phyloP scores from a whole-genome alignment of 805 yeast genomes.

The Grigorovia yakushimaensis region DNA sequence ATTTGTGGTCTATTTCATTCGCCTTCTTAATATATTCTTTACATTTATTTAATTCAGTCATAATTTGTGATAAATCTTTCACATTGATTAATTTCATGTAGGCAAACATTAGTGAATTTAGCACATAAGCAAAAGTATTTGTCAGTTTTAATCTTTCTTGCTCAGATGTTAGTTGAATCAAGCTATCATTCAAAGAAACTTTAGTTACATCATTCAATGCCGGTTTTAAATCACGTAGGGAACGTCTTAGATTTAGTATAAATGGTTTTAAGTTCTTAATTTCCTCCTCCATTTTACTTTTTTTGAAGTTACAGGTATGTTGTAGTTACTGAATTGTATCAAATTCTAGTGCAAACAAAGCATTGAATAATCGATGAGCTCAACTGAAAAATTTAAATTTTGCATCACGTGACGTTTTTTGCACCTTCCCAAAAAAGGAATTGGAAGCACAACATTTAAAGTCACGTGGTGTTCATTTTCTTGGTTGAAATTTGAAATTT shows the following conservation, averaged over 20 bases:
- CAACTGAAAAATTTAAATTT: no score
- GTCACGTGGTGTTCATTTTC: no score
- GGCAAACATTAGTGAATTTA: slow-evolving; percentile 24
- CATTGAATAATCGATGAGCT: no score
- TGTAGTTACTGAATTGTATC: neutral
- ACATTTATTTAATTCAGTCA: slow-evolving; percentile 56
- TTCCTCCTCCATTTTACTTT: slow-evolving; percentile 13
- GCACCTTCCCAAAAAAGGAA: no score
- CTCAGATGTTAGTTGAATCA: slow-evolving; percentile 15
- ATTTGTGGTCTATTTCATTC: slow-evolving; percentile 16
- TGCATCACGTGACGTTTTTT: no score
- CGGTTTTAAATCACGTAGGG: slow-evolving; percentile 13
- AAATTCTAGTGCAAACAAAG: no score
- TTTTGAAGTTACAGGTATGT: neutral
- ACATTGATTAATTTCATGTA: slow-evolving; percentile 20
- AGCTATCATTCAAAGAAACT: slow-evolving; percentile 23
- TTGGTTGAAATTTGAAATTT: no score
- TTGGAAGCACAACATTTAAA: no score
- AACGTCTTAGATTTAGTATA: slow-evolving; percentile 16
- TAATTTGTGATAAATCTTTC: slow-evolving; percentile 36
- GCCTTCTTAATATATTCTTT: slow-evolving; percentile 57
- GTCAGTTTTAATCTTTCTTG: slow-evolving; percentile 16
- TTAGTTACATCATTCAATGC: slow-evolving; percentile 14
- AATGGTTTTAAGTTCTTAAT: slow-evolving; percentile 22
- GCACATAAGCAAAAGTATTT: slow-evolving; percentile 21